These are phyloP conservation scores for Globisporangium barbulae DNA, from an alignment of 352 stramenopile genomes.

Conservation along the genomic window DNA sequence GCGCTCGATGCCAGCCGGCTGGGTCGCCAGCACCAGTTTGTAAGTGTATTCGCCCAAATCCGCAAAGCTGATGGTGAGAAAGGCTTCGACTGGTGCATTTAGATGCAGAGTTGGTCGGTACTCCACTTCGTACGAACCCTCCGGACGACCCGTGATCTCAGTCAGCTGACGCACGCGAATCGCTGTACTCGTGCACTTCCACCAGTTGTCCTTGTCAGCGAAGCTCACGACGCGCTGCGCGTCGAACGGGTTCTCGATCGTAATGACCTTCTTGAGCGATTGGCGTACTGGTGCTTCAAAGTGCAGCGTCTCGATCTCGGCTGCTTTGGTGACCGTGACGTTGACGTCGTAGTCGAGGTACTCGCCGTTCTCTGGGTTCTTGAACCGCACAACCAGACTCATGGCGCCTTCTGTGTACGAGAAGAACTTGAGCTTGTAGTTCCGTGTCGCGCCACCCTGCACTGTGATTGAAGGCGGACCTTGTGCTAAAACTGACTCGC, in stretches of 20 bases:
- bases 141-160: conserved; percentile 60
- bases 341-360: conserved; percentile 73
- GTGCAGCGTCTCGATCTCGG: conserved; percentile 72
- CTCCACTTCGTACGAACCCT: conserved; percentile 89
- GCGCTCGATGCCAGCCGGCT: conserved; percentile 54
- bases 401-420: conserved; percentile 78
- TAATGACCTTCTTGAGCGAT: conserved; percentile 69
- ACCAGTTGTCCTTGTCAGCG: conserved; percentile 63
- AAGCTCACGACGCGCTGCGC: conserved; percentile 47
- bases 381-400: conserved; percentile 67
- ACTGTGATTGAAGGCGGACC: conserved; percentile 71
- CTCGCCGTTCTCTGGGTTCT: conserved; percentile 79
- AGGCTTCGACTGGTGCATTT: conserved; percentile 35
- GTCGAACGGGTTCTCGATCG: conserved; percentile 90
- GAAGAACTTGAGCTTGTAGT: conserved; percentile 88
- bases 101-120: conserved; percentile 80
- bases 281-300: conserved; percentile 87
- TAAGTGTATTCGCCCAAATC: conserved; percentile 90
- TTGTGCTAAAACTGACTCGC: conserved; percentile 53
- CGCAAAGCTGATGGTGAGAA: conserved; percentile 72
- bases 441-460: conserved; percentile 43
- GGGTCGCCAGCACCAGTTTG: conserved; percentile 74
- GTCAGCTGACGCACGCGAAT: conserved; percentile 70
- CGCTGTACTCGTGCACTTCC: conserved; percentile 71
- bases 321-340: conserved; percentile 52